These are phyloP conservation scores for Coemansia sp. DNA, from an alignment of 192 early-diverging fungal genomes.

Conservation along the genomic window DNA sequence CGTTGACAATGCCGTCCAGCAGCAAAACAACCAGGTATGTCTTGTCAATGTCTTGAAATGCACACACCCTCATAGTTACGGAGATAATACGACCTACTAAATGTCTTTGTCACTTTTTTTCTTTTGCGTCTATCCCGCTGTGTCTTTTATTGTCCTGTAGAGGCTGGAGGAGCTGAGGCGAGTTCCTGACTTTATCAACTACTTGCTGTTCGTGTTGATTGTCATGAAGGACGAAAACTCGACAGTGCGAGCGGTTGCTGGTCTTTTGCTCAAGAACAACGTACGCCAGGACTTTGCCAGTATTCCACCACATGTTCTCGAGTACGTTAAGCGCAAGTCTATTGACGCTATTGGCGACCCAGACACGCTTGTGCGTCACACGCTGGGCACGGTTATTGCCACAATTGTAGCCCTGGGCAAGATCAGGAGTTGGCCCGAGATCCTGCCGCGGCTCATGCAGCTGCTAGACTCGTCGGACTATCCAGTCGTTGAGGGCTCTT, in stretches of 20 bases:
- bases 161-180: conserved; percentile 74
- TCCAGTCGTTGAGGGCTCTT: conserved; percentile 80
- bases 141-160: conserved; percentile 48
- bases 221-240: conserved; percentile 66
- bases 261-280: conserved; percentile 80
- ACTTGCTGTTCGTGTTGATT: conserved; percentile 87
- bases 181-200: conserved; percentile 88
- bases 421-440: conserved; percentile 80
- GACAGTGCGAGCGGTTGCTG: conserved; percentile 80
- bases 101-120: not conserved
- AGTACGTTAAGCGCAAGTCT: conserved; percentile 66
- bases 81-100: not conserved
- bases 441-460: conserved; percentile 76
- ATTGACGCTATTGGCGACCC: conserved; percentile 71
- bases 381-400: conserved; percentile 88
- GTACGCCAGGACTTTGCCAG: conserved; percentile 61
- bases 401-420: conserved; percentile 75
- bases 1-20: conserved; percentile 68
- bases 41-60: conserved; percentile 8
- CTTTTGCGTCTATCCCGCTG: not conserved
- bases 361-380: conserved; percentile 71
- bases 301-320: conserved; percentile 63
- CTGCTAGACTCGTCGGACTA: conserved; percentile 73
- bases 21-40: conserved; percentile 75
- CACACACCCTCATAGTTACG: not conserved